phyloP scores from a whole-genome alignment of 768 basidiomycete species.

The Pleurotus eryngii region DNA sequence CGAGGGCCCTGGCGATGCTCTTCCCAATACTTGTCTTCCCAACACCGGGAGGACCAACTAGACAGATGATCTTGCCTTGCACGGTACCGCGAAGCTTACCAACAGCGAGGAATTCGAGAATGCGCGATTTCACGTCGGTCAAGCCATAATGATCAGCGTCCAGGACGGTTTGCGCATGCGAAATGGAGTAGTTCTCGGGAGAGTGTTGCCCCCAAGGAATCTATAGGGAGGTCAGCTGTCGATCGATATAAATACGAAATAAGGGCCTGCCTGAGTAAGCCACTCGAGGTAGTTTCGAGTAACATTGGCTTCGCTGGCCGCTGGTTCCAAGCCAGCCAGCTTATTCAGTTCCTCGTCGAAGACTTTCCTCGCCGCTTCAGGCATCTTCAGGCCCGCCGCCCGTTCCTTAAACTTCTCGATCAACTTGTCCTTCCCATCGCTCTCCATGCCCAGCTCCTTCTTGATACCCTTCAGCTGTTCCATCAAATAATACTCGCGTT shows the following conservation, averaged over 20 bases:
- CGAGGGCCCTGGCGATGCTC: slow-evolving; percentile 87
- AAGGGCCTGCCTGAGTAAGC: slow-evolving; percentile 65
- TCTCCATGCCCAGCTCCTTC: slow-evolving; percentile 94
- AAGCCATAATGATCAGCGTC: slow-evolving; percentile 95
- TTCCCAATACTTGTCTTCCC: slow-evolving; percentile 97
- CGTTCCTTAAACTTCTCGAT: slow-evolving; percentile 91
- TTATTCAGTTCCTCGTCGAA: slow-evolving; percentile 96
- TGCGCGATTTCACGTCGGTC: slow-evolving; percentile 88
- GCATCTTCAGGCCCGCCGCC: slow-evolving; percentile 81
- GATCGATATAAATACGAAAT: background rate
- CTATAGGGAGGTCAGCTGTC: slow-evolving; percentile 27
- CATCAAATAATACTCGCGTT: slow-evolving; percentile 94
- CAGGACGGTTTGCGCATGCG: slow-evolving; percentile 78
- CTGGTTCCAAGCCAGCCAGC: slow-evolving; percentile 84
- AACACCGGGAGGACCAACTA: slow-evolving; percentile 96
- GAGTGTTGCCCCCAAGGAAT: slow-evolving; percentile 98
- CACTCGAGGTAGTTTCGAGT: slow-evolving; percentile 94
- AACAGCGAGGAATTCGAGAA: slow-evolving; percentile 93
- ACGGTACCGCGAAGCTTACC: slow-evolving; percentile 93
- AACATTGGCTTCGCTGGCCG: slow-evolving; percentile 90
- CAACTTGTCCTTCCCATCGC: slow-evolving; percentile 91
- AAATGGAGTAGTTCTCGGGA: slow-evolving; percentile 86
- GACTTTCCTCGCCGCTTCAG: slow-evolving; percentile 83
- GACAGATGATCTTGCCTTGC: slow-evolving; percentile 95
- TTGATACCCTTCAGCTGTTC: slow-evolving; percentile 95